Percentiles rank a stretch among this genome's conserved stretches.
Evolutionary conservation across 2,329 filamentous ascomycete species (phyloP).

Genomic region (Diaporthe vexans): DNA sequence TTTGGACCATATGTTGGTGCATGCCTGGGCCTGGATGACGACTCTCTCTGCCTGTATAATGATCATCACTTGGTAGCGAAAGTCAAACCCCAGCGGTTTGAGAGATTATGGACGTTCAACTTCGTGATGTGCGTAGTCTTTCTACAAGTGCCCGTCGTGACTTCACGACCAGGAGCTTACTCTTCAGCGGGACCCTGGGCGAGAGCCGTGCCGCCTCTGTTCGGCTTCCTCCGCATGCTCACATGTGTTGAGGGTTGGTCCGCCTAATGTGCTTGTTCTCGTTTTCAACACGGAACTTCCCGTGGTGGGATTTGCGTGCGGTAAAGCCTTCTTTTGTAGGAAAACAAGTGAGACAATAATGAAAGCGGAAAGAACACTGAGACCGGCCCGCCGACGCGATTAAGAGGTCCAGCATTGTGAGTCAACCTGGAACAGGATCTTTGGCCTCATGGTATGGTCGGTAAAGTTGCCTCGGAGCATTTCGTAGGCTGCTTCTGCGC

Average conservation of each 20-base stretch:
- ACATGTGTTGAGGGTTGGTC: too few relatives aligned
- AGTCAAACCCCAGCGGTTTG: neutral
- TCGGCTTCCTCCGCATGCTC: neutral
- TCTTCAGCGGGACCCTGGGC: neutral
- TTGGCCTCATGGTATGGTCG: neutral
- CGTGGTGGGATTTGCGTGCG: neutral
- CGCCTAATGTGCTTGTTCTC: neutral
- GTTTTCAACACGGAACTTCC: neutral
- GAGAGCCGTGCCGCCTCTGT: neutral
- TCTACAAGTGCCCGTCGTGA: too few relatives aligned
- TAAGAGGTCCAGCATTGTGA: too few relatives aligned
- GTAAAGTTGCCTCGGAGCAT: neutral
- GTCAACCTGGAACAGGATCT: neutral
- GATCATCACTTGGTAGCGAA: neutral
- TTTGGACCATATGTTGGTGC: neutral
- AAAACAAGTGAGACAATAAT: neutral
- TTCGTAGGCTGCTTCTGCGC: neutral
- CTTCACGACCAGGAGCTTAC: neutral
- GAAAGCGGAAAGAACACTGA: neutral
- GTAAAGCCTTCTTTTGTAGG: neutral
- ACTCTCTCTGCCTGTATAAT: neutral
- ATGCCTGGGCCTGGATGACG: slow-evolving; percentile 14
- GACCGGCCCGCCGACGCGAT: too few relatives aligned
- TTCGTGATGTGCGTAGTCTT: neutral
- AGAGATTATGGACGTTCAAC: neutral